Evolutionary conservation across 2,329 filamentous ascomycete species (phyloP), one percentile per base, ranked within the genome.

Genomic region (Apiospora rasikravindrae): DNA sequence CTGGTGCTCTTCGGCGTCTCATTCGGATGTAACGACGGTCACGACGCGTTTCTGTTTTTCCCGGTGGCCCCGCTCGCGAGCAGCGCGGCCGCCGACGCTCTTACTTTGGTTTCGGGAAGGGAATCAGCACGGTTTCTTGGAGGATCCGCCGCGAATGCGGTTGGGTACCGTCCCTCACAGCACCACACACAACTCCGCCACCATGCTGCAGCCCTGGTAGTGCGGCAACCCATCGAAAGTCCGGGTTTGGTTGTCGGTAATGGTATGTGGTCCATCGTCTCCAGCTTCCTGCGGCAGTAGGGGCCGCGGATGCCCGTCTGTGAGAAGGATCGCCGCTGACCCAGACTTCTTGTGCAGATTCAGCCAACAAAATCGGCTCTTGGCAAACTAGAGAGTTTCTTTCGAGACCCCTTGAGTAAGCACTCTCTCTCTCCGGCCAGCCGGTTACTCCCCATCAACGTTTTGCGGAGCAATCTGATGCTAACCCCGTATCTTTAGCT

Each of bases 351-450:
- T 51, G 19, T 37, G 33, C 19, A 64, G 57, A 64, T 64, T 64
- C 57, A 64, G 57, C 57, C 57, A 64, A 64, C 57, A 64, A 64
- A 64, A 8, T 64, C 57, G 57, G 16, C 57, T 40, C 57, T 64
- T 64, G 57, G 57, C 57, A 64, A 29, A 40, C 57, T 64, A 37
- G 19, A 40, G 57, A 40, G 33, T 33, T 40, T 40, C 29, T 64
- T 37, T 64, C 33, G 57, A 64, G 33, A 24, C 33, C 33, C 29
- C 57, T 64, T 64, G 57, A 64, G 57, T 64, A 64, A 64, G 57
- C 53, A 16, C 49, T 51, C 49, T 22, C 29, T 33, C 8, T 14
- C 49, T 14, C 14, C 57, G 22, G 57, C 10, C 19, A 40, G n/a
- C n/a, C n/a, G n/a, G n/a, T n/a, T n/a, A n/a, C n/a, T n/a, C 57